Base-by-base conservation (phyloP, 768 basidiomycete species). In the Suillus paluster region DNA sequence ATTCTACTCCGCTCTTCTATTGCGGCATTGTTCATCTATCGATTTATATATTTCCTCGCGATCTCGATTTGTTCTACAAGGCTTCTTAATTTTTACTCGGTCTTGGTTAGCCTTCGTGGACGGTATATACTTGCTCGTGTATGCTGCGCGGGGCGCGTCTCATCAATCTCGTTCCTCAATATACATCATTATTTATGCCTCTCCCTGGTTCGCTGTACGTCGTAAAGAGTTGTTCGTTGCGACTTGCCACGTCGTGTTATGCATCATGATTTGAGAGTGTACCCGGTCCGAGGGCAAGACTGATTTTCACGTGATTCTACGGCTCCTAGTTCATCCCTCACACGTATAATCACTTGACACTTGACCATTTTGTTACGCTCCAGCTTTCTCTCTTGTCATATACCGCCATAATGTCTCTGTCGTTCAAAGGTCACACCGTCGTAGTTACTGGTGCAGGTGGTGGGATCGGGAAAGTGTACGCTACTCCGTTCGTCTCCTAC, bases 371-470 rank as follows among this genome's bases (percentile, higher is more conserved):
- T 48, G 10, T 25, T 15, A 19, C 25, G 5, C 23, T 39, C 4
- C 30, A 3, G 3, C 30, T 30, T 30, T 19, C 36, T 21, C 17
- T 17, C 34, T 38, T 49, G 23, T 23, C 12, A 30, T 57, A 19
- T 41, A 75, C 54, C 39, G 64, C 23, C 21, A 70, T 58, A 55
- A 86, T 86, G 85, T 76, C 84, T 41, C 76, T 89, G 11, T 91
- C 89, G 3, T 97, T 94, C 83, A 87, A 91, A 76, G 88, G 88
- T 60, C 92, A 96, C 58, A 94, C 92, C n/a, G 92, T 95, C 61
- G 85, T 99, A 65, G 80, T 99, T 65, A 99, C 97, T 46, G 97
- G 97, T 50, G 96, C 95, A 46, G 97, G 97, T 15, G 94, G 95
- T 63, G 97, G 97, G 17, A 83, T 99, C 15, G 97, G 97, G 48